Conservation (phyloP, 257 asterid species). For the Plectranthus barbatus region DNA sequence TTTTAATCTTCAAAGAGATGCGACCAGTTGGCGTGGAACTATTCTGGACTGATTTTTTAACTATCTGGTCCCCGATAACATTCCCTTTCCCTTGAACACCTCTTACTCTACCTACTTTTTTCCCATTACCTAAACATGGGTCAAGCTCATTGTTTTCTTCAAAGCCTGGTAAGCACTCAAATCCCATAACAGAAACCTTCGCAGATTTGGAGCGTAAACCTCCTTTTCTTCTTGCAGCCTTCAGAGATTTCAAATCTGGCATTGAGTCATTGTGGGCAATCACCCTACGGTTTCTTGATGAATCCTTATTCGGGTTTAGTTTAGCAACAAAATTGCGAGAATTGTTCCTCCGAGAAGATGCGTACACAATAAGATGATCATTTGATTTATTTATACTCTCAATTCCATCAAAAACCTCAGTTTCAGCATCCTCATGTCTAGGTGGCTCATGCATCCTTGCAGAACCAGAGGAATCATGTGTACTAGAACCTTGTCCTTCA, state of each 20-base stretch:
- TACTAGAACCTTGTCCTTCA: conserved; percentile 21
- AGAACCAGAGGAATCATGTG: conserved; percentile 11
- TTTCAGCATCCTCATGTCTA: conserved; percentile 16
- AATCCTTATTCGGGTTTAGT: conserved; percentile 21
- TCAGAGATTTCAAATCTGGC: conserved; percentile 38
- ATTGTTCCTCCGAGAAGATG: conserved; percentile 32
- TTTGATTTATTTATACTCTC: conserved; percentile 25
- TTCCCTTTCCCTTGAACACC: conserved; percentile 28
- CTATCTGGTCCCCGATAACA: conserved; percentile 25
- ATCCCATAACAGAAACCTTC: conserved; percentile 54
- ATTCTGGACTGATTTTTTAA: conserved; percentile 31
- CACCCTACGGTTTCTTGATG: conserved; percentile 25
- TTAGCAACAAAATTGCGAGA: conserved; percentile 7
- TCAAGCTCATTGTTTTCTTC: conserved; percentile 25
- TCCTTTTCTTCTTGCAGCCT: conserved; percentile 50
- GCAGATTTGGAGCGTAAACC: conserved; percentile 38
- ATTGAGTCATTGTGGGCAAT: conserved; percentile 21
- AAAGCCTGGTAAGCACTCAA: conserved; percentile 26
- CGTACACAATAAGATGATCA: conserved; percentile 23
- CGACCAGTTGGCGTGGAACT: conserved; percentile 39
- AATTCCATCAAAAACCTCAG: conserved; percentile 25
- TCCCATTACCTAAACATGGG: conserved; percentile 26
- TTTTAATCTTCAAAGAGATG: conserved; percentile 63
- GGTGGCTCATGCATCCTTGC: conserved; percentile 15
- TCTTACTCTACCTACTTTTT: conserved; percentile 26